Evolutionary conservation across 805 yeast species (phyloP).

Genomic region (Pichia occidentalis): DNA sequence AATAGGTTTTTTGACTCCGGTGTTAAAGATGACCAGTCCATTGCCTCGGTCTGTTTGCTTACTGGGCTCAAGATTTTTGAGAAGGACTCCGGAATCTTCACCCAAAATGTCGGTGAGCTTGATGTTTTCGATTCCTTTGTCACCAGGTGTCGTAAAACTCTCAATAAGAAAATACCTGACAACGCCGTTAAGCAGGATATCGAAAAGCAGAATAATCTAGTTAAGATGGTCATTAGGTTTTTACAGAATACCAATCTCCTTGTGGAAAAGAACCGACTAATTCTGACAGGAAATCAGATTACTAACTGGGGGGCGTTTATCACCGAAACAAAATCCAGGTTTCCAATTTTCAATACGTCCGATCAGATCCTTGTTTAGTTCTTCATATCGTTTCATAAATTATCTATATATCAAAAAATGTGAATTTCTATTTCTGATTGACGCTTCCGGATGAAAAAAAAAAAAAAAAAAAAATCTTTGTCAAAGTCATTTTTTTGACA

Average conservation of each 20-base stretch:
- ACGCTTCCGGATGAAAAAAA: too few relatives aligned
- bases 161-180: conserved; percentile 45
- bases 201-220: conserved; percentile 46
- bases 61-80: conserved; percentile 35
- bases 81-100: conserved; percentile 24
- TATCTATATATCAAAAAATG: not conserved
- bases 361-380: conserved; percentile 15
- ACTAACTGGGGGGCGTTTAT: conserved; percentile 22
- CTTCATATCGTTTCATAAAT: too few relatives aligned
- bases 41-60: conserved; percentile 47
- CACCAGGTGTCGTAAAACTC: conserved; percentile 35
- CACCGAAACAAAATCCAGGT: conserved; percentile 15
- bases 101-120: conserved; percentile 11
- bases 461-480: conserved; percentile 1
- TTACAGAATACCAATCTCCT: conserved; percentile 21
- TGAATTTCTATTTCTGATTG: too few relatives aligned
- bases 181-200: conserved; percentile 64
- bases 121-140: conserved; percentile 24
- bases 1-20: conserved; percentile 42
- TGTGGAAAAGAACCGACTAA: conserved; percentile 18
- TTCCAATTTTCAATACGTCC: conserved; percentile 21
- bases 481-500: not conserved
- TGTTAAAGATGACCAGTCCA: conserved; percentile 54
- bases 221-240: conserved; percentile 28
- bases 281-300: conserved; percentile 17